These are phyloP conservation scores for Colletotrichum sp. DNA, from an alignment of 2,329 filamentous ascomycete genomes.

Conservation along the genomic window DNA sequence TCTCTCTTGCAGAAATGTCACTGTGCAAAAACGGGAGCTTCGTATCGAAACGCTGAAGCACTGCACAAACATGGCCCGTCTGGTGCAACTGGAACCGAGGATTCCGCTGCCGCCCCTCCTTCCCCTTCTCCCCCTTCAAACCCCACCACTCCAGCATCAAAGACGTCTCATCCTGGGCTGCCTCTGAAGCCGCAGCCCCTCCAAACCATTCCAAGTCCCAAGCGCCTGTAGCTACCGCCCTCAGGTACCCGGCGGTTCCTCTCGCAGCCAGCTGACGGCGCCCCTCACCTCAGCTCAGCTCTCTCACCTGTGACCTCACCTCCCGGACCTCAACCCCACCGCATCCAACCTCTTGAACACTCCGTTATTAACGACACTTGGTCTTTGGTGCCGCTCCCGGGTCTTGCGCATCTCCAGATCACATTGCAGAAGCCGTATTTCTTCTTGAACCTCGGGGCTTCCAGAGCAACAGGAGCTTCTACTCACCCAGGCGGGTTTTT, in stretches of 20 bases:
- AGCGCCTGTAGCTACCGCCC: background rate
- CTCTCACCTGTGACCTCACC: background rate
- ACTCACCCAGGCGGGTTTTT: slow-evolving; percentile 5
- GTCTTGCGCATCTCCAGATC: background rate
- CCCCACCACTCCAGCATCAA: slow-evolving; percentile 7
- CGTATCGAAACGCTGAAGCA: background rate
- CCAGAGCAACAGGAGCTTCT: background rate
- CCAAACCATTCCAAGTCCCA: background rate
- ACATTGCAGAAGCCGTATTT: background rate
- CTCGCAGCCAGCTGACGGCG: background rate
- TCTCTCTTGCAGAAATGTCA: background rate
- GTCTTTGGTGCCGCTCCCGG: background rate
- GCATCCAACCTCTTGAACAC: background rate
- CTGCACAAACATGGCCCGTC: background rate
- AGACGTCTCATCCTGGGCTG: slow-evolving; percentile 19
- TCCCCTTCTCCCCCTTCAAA: background rate
- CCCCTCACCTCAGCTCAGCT: background rate
- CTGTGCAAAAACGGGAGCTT: background rate
- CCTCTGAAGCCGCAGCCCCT: slow-evolving; percentile 1
- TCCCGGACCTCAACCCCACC: slow-evolving; percentile 5
- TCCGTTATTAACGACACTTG: slow-evolving; percentile 5
- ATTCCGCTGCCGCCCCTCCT: background rate
- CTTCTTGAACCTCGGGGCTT: background rate
- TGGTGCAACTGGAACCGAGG: slow-evolving; percentile 3
- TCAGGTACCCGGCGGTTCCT: background rate